phyloP scores from a whole-genome alignment of 768 basidiomycete species.

The Macrolepiota albuminosa region DNA sequence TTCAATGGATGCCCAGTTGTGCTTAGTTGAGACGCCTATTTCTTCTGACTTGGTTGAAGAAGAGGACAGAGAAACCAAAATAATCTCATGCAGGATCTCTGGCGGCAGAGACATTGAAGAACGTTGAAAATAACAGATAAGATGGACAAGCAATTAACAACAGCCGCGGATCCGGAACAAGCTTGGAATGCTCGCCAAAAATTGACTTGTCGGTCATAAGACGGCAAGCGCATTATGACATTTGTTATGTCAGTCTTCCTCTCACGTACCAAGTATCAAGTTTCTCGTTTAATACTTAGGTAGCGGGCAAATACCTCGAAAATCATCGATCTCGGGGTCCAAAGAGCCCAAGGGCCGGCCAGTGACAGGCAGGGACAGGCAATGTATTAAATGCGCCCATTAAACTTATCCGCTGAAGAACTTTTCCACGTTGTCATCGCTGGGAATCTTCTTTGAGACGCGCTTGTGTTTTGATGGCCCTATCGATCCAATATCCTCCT shows the following conservation, averaged over 20 bases:
- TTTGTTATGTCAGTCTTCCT: not conserved
- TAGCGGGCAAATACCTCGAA: not conserved
- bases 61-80: constrained; percentile 18
- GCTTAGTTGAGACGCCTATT: constrained; percentile 19
- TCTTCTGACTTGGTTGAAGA: constrained; percentile 7
- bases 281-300: too few species aligned
- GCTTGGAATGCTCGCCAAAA: too few species aligned
- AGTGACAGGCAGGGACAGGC: not conserved
- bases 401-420: not conserved
- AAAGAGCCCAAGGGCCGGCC: not conserved
- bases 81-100: constrained; percentile 31
- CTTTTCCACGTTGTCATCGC: not conserved
- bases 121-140: not conserved
- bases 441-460: not conserved
- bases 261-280: not conserved
- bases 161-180: too few species aligned
- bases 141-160: not conserved
- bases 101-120: constrained; percentile 20
- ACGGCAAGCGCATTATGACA: not conserved
- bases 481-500: not conserved
- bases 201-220: not conserved
- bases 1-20: constrained; percentile 22
- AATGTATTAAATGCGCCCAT: not conserved
- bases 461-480: not conserved
- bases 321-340: not conserved